Base-by-base conservation (phyloP, 208 protist genomes). In the Trypanosoma mega region DNA sequence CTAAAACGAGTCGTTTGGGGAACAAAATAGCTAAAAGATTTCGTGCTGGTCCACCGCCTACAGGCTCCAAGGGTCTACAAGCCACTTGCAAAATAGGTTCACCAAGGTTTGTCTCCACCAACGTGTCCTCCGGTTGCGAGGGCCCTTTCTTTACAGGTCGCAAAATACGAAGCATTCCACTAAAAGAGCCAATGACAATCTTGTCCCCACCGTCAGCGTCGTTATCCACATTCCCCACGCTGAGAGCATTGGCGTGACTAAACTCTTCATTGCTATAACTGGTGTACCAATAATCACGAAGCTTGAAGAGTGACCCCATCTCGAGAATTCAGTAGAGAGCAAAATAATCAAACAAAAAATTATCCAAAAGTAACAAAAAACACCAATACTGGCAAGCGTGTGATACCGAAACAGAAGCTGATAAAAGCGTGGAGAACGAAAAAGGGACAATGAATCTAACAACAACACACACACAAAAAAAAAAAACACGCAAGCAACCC, bases 281-380 rank as follows among this genome's bases (percentile, higher is more conserved):
- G 31, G 59, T 81, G 24, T 81, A 78, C 94, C 94, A 97, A 54
- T 76, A 93, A 36, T 97, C 94, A 8, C 92, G 88, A 30, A 94
- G 51, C 63, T 94, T 89, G 53, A 97, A 97, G 5, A 97, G 72
- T 0, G 90, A 97, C 18, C 90, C 91, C 87, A 96, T 97, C 23
- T 43, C 26, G 9, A 14, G 30, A 5, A 21, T 7, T 65, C 24
- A 29, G 47, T 9, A 64, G 11, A 54, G 7, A 31, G 41, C 34
- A 49, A 39, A 21, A 30, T 14, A 50, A 46, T 29, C 34, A 49
- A 27, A 45, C 20, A 55, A 26, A 39, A 60, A 68, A 1, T 12
- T 43, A 41, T 39, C 7, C 23, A 37, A 51, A 36, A 31, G 57
- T 41, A 30, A 41, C 24, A 58, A 58, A 63, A 48, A 72, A 29